phyloP scores from a whole-genome alignment of 1,284 basidiomycete genomes.

The Malassezia sp. region DNA sequence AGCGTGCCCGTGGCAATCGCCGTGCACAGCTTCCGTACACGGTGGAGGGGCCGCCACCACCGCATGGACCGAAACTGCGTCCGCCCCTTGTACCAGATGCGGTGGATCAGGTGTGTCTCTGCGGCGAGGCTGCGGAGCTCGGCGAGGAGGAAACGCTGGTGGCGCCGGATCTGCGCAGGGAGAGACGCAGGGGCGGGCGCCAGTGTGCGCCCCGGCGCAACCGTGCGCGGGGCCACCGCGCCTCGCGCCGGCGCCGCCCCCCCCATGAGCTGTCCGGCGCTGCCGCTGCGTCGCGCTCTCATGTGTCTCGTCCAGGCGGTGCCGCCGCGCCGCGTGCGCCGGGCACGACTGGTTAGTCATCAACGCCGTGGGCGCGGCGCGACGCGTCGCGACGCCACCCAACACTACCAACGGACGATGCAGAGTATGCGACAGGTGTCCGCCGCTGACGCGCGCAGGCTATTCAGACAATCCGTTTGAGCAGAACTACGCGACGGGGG shows the following conservation, averaged over 20 bases:
- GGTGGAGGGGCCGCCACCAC: conserved; percentile 14
- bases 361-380: conserved; percentile 10
- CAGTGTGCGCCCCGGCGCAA: background rate
- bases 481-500: conserved; percentile 5
- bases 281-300: too few relatives aligned
- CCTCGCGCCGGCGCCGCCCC: background rate
- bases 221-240: background rate
- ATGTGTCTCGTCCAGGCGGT: too few relatives aligned
- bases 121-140: conserved; percentile 4
- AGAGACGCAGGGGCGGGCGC: background rate
- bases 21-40: conserved; percentile 2
- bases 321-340: too few relatives aligned
- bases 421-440: conserved; percentile 4
- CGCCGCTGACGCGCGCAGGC: background rate
- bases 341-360: conserved; percentile 14
- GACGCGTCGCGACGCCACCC: conserved; percentile 12
- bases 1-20: conserved; percentile 7
- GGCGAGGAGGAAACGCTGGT: background rate
- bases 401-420: conserved; percentile 5
- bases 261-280: background rate
- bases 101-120: conserved; percentile 9
- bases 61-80: conserved; percentile 15
- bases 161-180: background rate
- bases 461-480: conserved; percentile 12
- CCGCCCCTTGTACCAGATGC: conserved; percentile 13